Evolutionary conservation across 176 grass and related monocot genomes (phyloP), one percentile per base, ranked within the genome.

Genomic region (Carex littledalei): DNA sequence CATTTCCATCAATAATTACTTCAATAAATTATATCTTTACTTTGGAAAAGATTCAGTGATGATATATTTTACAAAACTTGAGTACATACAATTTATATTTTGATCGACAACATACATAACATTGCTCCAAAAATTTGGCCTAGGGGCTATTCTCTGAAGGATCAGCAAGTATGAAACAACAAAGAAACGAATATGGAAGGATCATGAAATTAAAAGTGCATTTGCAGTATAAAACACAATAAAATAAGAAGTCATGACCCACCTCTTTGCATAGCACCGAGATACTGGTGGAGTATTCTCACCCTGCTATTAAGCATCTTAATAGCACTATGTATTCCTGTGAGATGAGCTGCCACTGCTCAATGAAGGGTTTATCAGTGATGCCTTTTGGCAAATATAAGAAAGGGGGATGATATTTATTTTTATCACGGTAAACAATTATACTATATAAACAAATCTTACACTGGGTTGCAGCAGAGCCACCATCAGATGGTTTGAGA

Each of bases 301-400:
- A 96, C 87, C 88, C 97, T 92, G 63, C 97, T 96, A 86, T 99
- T 95, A 67, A 99, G 91, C 97, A 99, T 99, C 80, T 99, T 99
- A 86, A 96, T 96, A 63, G 97, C 97, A 91, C 91, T 99, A 86
- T 99, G 97, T 85, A 99, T 99, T 70, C 97, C 91, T 53, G 97
- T 96, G 86, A 99, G 93, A 95, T 99, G 93, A 89, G 96, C 96
- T 82, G 93, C 93, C 96, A 95, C 93, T 99, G 91, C 31, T 73
- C 68, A 91, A 79, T 80, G 52, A 80, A 53, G n/a, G 68, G 79
- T 89, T 35, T 53, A 81, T 94, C 77, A 91, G 85, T 85, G 13
- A 74, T 63, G 9, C 63, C 76, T 78, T 34, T 63, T 74, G 14
- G 11, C 63, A 39, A 88, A 67, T 66, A 79, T 58, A 16, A 69